Base-by-base conservation (phyloP, 1,284 basidiomycete species). In the Cystobasidium pallidum region DNA sequence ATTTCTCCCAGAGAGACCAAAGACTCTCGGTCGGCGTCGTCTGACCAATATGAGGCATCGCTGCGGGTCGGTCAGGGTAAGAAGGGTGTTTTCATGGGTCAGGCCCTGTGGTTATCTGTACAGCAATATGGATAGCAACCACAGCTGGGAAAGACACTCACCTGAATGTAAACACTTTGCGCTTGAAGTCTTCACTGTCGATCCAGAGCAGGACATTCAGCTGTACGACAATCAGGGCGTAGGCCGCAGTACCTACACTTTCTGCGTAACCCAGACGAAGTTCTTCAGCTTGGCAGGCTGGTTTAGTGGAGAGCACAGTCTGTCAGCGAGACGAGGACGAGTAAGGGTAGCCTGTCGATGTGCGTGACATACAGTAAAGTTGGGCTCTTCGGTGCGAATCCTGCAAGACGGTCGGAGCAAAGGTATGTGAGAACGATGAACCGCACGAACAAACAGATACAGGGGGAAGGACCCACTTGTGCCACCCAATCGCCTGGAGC, bases 281-380 rank as follows among this genome's bases (percentile, higher is more conserved):
- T 57, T 57, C 10, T 36, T 36, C 7, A 57, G 54, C 32, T 57
- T 57, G 32, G 32, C 54, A 36, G 32, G 54, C 54, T 57, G n/a
- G 54, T 15, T 10, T 11, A 36, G n/a, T 19, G 26, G 4, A 2
- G 30, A 19, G 24, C 15, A 13, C 13, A 28, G 24, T 28, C 10
- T 26, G 30, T 54, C 26, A 26, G 51, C 11, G n/a, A 11, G 51
- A 28, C 26, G 10, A 39, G n/a, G n/a, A n/a, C n/a, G n/a, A n/a
- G n/a, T 39, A 6, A 7, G 36, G 7, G 6, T 39, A 6, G 36
- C 36, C 36, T 39, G 36, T 39, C 36, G n/a, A 21, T n/a, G 43
- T 54, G 51, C 51, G 4, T 10, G 21, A 3, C 24, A 15, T n/a
- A 45, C 43, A n/a, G 43, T 45, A 17, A 45, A 45, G 43, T 45